Base-by-base conservation (phyloP, 1,284 basidiomycete species). In the Fistulinella cinereoalba region DNA sequence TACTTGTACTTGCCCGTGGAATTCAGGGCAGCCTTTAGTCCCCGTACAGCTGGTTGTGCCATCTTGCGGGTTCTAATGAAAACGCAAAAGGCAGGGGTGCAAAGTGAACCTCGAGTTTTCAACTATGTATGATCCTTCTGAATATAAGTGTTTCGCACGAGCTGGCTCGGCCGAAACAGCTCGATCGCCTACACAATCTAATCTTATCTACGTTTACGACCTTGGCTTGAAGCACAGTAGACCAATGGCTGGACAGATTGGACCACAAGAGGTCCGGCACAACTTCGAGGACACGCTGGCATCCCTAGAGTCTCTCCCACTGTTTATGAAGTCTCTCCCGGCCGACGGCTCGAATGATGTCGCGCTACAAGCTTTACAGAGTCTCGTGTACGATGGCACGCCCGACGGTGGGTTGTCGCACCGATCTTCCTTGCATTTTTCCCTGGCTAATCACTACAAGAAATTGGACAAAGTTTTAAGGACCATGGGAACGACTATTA, bases 401-500 rank as follows among this genome's bases (percentile, higher is more conserved):
- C 88, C 94, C 25, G 90, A 97, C 73, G 95, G 94, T 95, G 62
- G 62, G 90, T 80, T 46, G 31, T 18, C n/a, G 13, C 38, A 21
- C 4, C 16, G 19, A 18, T 18, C 37, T 19, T 33, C 16, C 40
- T 34, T 33, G 31, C 18, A 39, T 12, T 9, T 9, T 3, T 44
- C 46, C 22, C 37, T 55, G 40, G 52, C 42, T 29, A 18, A 27
- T 42, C 19, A n/a, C n/a, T 28, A 24, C 22, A 56, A 96, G 96
- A 99, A 67, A 76, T 92, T 55, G 92, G 95, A 0, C 74, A 81
- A 52, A 95, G 91, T 65, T 97, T 97, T 70, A 97, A 97, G 67
- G 81, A 90, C 44, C 92, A 97, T 66, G 96, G 93, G 3, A 97
- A 97, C 65, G 91, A 94, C 47, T 93, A 97, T 60, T 97, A 91